Conservation (phyloP, 139 green algal genomes). For the Pleodorina starrii region DNA sequence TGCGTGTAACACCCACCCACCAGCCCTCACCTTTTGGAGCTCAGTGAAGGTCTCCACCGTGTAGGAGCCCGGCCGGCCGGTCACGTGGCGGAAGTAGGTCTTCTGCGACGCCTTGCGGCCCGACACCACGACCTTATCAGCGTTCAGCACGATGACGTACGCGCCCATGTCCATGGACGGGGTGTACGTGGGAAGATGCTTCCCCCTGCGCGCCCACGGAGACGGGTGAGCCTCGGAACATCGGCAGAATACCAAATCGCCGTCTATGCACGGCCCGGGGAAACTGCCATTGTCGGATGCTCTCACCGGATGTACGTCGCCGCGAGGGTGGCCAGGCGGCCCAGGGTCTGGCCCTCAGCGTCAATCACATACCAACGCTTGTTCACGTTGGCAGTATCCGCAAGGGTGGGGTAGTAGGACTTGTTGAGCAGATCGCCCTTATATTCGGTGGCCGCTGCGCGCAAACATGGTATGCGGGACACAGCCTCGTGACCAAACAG, state of each 20-base stretch:
- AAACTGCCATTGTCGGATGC: background rate
- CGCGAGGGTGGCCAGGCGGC: slow-evolving; percentile 89
- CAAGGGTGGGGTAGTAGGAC: slow-evolving; percentile 96
- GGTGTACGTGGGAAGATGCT: slow-evolving; percentile 89
- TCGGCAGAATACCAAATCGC: too few species aligned
- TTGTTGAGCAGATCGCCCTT: slow-evolving; percentile 91
- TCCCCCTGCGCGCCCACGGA: slow-evolving; percentile 78
- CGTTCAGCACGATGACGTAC: slow-evolving; percentile 98
- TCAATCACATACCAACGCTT: slow-evolving; percentile 98
- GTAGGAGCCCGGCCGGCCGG: slow-evolving; percentile 82
- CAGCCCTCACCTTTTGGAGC: slow-evolving; percentile 79
- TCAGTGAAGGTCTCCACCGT: slow-evolving; percentile 87
- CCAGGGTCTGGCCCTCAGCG: slow-evolving; percentile 94
- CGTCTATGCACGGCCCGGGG: too few species aligned
- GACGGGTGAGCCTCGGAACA: too few species aligned
- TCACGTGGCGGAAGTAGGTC: slow-evolving; percentile 91
- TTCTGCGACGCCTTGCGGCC: slow-evolving; percentile 94
- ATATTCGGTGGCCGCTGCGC: slow-evolving; percentile 28
- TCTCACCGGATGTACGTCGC: slow-evolving; percentile 87
- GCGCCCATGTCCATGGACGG: slow-evolving; percentile 97
- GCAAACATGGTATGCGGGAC: background rate
- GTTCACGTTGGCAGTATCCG: slow-evolving; percentile 79
- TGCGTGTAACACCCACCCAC: too few species aligned
- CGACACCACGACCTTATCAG: slow-evolving; percentile 92
- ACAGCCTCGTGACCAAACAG: background rate